A percentile compares a stretch with the other conserved stretches of the same genome.
Conservation (phyloP, 768 basidiomycete genomes). For the Boletus rufocinnamomeus region DNA sequence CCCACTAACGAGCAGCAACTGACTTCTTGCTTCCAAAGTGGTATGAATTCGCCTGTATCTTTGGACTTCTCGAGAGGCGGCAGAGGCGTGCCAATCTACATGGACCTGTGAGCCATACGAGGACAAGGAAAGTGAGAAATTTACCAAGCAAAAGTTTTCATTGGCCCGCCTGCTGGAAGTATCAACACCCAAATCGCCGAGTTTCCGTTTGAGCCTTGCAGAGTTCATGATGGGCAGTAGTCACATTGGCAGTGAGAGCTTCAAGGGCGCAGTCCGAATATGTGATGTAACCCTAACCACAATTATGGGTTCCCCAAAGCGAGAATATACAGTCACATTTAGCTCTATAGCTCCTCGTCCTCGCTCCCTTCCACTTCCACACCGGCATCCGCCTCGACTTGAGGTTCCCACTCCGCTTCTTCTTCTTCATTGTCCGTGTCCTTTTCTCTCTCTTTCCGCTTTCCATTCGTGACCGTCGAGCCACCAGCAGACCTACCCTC, state of each 20-base stretch:
- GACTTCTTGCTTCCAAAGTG: conserved; percentile 97
- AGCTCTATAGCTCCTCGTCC: not conserved
- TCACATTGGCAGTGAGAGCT: not conserved
- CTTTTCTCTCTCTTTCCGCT: conserved; percentile 39
- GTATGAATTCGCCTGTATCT: conserved; percentile 93
- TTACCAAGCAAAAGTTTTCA: conserved; percentile 84
- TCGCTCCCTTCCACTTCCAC: conserved; percentile 29
- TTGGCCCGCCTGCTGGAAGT: conserved; percentile 67
- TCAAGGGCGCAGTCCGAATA: not conserved
- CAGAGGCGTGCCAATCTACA: conserved; percentile 93
- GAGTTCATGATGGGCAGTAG: conserved; percentile 39
- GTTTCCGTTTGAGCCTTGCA: conserved; percentile 76
- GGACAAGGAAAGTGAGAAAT: conserved; percentile 16
- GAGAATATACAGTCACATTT: not conserved
- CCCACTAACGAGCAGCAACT: conserved; percentile 27
- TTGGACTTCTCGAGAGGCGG: conserved; percentile 93
- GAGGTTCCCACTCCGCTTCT: conserved; percentile 34
- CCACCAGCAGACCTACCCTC: conserved; percentile 43
- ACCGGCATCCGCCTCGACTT: conserved; percentile 6
- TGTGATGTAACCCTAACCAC: conserved; percentile 23
- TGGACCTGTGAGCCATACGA: conserved; percentile 2
- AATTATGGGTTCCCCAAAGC: conserved; percentile 12
- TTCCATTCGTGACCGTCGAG: conserved; percentile 26
- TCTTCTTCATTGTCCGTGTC: conserved; percentile 39
- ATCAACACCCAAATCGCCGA: conserved; percentile 78